Conservation (phyloP, 1,284 basidiomycete genomes). For the Pseudozyma flocculosa region DNA sequence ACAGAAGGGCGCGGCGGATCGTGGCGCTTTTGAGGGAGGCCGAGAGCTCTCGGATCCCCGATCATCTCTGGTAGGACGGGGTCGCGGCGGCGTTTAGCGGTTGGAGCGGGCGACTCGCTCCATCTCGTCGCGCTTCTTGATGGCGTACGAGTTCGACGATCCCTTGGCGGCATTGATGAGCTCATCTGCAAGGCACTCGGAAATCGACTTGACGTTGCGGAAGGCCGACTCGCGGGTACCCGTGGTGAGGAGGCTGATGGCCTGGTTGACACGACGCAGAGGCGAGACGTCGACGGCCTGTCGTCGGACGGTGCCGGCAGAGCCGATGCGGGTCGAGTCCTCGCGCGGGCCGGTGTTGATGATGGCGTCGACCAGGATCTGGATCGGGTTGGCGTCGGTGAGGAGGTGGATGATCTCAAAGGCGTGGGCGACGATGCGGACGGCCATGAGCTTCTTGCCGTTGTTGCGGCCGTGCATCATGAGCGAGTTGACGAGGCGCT, state of each 20-base stretch:
- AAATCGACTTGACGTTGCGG: constrained; percentile 98
- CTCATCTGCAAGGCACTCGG: constrained; percentile 96
- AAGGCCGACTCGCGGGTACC: constrained; percentile 99
- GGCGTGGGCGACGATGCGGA: constrained; percentile 98
- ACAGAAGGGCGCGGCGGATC: too few relatives aligned
- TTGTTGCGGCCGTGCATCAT: constrained; percentile 99
- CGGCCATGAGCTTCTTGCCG: constrained; percentile 98
- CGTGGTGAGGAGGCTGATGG: constrained; percentile 89
- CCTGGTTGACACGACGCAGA: constrained; percentile 96
- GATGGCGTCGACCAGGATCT: constrained; percentile 95
- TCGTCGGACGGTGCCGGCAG: constrained; percentile 98
- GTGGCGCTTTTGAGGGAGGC: too few relatives aligned
- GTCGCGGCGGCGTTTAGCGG: constrained; percentile 68
- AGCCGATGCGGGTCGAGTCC: constrained; percentile 99
- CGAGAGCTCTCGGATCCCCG: not conserved
- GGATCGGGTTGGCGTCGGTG: constrained; percentile 99
- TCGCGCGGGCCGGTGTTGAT: constrained; percentile 99
- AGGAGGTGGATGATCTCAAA: constrained; percentile 99
- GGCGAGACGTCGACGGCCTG: constrained; percentile 99
- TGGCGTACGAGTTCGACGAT: constrained; percentile 99
- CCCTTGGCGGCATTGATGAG: constrained; percentile 99
- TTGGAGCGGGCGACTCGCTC: constrained; percentile 99
- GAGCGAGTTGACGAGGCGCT: constrained; percentile 93
- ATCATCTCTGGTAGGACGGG: too few relatives aligned
- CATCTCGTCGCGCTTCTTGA: constrained; percentile 90